Conservation (phyloP, 495 filamentous ascomycete genomes). For the Evernia prunastri region DNA sequence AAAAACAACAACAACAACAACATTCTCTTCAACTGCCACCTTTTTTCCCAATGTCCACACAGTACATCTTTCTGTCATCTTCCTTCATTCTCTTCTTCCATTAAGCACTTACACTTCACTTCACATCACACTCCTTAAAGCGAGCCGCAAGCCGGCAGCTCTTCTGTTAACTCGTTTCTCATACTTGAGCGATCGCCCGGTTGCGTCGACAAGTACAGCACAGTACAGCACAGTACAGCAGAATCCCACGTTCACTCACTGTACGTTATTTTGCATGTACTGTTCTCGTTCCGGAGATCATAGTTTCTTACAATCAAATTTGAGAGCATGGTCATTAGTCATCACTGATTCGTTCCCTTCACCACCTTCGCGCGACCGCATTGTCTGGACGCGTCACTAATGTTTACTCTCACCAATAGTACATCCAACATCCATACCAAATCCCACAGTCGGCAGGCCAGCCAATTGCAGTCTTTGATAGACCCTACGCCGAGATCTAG, state of each 20-base stretch:
- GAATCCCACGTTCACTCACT: too few species aligned
- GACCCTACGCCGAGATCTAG: background rate
- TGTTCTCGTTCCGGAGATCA: background rate
- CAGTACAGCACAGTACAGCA: too few species aligned
- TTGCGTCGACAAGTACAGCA: background rate
- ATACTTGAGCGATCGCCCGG: background rate
- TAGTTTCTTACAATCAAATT: background rate
- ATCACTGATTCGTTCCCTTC: background rate
- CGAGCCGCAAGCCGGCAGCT: slow-evolving; percentile 2
- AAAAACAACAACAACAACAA: background rate
- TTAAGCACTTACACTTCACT: background rate
- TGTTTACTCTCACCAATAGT: background rate
- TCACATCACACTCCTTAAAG: slow-evolving; percentile 1
- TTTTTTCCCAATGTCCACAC: too few species aligned
- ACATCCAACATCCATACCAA: background rate
- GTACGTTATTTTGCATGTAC: background rate
- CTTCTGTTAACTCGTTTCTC: background rate
- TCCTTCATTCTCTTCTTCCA: background rate
- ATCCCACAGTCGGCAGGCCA: background rate
- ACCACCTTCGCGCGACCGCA: background rate
- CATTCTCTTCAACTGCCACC: background rate
- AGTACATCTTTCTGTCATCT: background rate
- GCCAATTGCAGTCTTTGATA: background rate
- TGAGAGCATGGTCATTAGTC: background rate
- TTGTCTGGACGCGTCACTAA: background rate